Base-by-base conservation (phyloP, 75 land plant species). In the Ceratopteris richardii region DNA sequence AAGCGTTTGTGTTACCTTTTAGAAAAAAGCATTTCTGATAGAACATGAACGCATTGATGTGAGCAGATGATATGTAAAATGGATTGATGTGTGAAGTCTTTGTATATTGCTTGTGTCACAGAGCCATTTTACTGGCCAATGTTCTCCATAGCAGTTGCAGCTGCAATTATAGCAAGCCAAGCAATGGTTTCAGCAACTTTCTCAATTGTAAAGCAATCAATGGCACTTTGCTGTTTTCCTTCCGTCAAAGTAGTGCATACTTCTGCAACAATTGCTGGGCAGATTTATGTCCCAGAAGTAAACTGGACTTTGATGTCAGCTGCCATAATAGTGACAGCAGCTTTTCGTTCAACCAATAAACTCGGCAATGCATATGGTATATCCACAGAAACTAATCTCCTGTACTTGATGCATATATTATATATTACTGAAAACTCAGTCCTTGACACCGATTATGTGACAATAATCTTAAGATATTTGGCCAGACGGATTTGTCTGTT, bases 331-430 rank as follows among this genome's bases (percentile, higher is more conserved):
- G 80, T 88, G 1, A 88, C 90, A 26, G 90, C 81, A 52, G 82
- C 78, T 23, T 88, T 88, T 72, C 67, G 67, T 44, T 79, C 80
- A 60, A 81, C 84, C 40, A 88, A 61, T 60, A 82, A 81, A 56
- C 79, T 88, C 63, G 94, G 90, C 61, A 86, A 88, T 64, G 94
- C 94, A 19, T 85, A 82, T 74, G 94, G 94, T 85, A 39, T 33
- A 9, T 33, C 37, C n/a, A n/a, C n/a, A n/a, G n/a, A n/a, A n/a
- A n/a, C n/a, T n/a, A n/a, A n/a, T n/a, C n/a, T n/a, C n/a, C n/a
- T n/a, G n/a, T n/a, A n/a, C n/a, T n/a, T n/a, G n/a, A n/a, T n/a
- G n/a, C n/a, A n/a, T n/a, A n/a, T n/a, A n/a, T n/a, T n/a, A n/a
- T n/a, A n/a, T n/a, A n/a, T n/a, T n/a, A n/a, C n/a, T n/a, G n/a